A percentile compares a stretch with the other conserved stretches of the same genome.
Conservation (phyloP, 1,284 basidiomycete species). For the Malassezia obtusa region DNA sequence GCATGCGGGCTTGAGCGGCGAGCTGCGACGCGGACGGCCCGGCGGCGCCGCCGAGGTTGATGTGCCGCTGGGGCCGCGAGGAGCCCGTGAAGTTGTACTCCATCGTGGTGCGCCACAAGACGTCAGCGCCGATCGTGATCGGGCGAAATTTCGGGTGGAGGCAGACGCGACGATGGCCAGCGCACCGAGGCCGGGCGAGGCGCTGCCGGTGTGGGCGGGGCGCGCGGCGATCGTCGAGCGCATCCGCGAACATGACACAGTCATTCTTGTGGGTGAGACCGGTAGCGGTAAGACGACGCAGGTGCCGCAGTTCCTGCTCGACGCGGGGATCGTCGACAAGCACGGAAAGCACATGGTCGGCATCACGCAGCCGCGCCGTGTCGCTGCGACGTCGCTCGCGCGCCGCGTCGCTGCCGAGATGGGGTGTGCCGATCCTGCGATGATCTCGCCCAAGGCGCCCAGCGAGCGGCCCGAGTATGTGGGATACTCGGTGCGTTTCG, state of each 20-base stretch:
- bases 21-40: constrained; percentile 6
- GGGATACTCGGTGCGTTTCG: constrained; percentile 92
- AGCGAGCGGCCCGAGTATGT: constrained; percentile 53
- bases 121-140: constrained; percentile 8
- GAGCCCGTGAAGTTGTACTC: constrained; percentile 19
- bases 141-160: not conserved
- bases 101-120: constrained; percentile 14
- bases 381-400: constrained; percentile 87
- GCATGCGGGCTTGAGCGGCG: constrained; percentile 4
- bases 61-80: constrained; percentile 8
- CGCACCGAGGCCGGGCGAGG: not conserved
- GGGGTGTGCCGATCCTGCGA: constrained; percentile 50
- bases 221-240: constrained; percentile 25
- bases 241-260: constrained; percentile 64
- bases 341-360: constrained; percentile 29
- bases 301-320: constrained; percentile 57
- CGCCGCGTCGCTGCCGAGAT: constrained; percentile 78
- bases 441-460: not conserved
- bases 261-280: constrained; percentile 86
- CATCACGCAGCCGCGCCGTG: constrained; percentile 77
- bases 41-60: constrained; percentile 10
- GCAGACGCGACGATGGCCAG: not conserved
- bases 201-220: constrained; percentile 35
- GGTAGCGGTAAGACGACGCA: constrained; percentile 91
- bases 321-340: constrained; percentile 52